A percentile compares a stretch with the other conserved stretches of the same genome.
Conservation (phyloP, 306 rosid genomes). For the Quercus variabilis region DNA sequence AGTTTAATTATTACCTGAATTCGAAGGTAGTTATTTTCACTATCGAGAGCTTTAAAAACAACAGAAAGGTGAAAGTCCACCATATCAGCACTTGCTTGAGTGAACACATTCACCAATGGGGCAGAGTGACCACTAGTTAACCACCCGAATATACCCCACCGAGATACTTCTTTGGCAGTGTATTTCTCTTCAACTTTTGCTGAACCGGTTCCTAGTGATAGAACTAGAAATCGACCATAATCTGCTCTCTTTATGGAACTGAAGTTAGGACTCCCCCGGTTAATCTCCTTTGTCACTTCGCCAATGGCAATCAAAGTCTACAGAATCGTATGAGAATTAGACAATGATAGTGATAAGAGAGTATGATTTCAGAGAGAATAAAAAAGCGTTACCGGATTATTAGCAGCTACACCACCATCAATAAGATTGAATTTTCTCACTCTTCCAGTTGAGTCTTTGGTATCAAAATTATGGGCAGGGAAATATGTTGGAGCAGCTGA, state of each 20-base stretch:
- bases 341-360: not conserved
- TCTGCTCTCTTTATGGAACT: not conserved
- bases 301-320: not conserved
- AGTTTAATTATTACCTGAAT: slow-evolving; percentile 32
- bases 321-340: not conserved
- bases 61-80: slow-evolving; percentile 42
- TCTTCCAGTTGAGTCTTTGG: not conserved
- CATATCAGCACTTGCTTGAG: slow-evolving; percentile 44
- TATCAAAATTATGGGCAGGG: slow-evolving; percentile 20
- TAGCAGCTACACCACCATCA: not conserved
- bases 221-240: not conserved
- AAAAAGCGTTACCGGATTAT: not conserved
- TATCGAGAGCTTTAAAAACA: slow-evolving; percentile 40
- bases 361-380: too few relatives aligned
- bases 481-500: slow-evolving; percentile 45
- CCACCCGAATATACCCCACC: slow-evolving; percentile 42
- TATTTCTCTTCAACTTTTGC: slow-evolving; percentile 2
- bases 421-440: not conserved
- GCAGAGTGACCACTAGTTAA: slow-evolving; percentile 20
- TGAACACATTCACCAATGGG: slow-evolving; percentile 36
- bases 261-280: not conserved
- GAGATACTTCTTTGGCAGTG: slow-evolving; percentile 26
- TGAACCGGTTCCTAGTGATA: not conserved
- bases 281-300: too few relatives aligned
- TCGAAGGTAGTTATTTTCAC: slow-evolving; percentile 33